Conservation (phyloP, 2,329 filamentous ascomycete species). For the Aspergillus novofumigatus region DNA sequence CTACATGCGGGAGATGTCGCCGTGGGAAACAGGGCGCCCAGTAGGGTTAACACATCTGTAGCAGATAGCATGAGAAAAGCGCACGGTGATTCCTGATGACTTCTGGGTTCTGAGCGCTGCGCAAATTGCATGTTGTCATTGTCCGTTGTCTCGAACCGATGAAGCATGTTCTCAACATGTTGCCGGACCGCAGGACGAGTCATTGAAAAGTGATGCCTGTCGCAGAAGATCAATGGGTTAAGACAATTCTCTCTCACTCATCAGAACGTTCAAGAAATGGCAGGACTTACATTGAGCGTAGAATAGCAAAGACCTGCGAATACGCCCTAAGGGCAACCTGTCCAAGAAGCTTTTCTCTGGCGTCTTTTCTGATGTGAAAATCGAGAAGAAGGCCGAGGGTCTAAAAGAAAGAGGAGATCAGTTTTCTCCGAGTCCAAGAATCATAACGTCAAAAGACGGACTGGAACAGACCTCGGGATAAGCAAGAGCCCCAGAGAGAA, state of each 20-base stretch:
- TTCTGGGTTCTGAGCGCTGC: conserved; percentile 56
- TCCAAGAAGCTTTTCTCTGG: conserved; percentile 67
- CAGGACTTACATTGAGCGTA: conserved; percentile 60
- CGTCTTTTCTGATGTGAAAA: conserved; percentile 88
- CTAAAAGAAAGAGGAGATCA: conserved; percentile 36
- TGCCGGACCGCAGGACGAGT: conserved; percentile 30
- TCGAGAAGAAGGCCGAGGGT: conserved; percentile 67
- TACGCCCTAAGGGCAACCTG: conserved; percentile 78
- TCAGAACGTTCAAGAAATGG: background rate
- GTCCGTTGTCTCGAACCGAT: conserved; percentile 19
- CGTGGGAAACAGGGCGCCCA: conserved; percentile 75
- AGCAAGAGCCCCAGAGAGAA: conserved; percentile 76
- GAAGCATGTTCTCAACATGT: conserved; percentile 38
- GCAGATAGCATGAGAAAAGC: conserved; percentile 76
- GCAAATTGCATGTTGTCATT: conserved; percentile 3
- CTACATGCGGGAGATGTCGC: conserved; percentile 22
- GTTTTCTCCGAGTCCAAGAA: conserved; percentile 15
- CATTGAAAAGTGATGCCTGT: conserved; percentile 35
- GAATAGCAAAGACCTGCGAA: conserved; percentile 72
- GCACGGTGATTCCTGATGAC: conserved; percentile 20
- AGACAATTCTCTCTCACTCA: background rate
- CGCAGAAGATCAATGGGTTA: background rate
- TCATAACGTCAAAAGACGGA: background rate
- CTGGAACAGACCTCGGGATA: conserved; percentile 69
- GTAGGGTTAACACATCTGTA: conserved; percentile 71